Percentiles rank a stretch among this genome's conserved stretches.
These are phyloP conservation scores for Stephania yunnanensis DNA, from an alignment of 164 flowering plant genomes.

Conservation along the genomic window DNA sequence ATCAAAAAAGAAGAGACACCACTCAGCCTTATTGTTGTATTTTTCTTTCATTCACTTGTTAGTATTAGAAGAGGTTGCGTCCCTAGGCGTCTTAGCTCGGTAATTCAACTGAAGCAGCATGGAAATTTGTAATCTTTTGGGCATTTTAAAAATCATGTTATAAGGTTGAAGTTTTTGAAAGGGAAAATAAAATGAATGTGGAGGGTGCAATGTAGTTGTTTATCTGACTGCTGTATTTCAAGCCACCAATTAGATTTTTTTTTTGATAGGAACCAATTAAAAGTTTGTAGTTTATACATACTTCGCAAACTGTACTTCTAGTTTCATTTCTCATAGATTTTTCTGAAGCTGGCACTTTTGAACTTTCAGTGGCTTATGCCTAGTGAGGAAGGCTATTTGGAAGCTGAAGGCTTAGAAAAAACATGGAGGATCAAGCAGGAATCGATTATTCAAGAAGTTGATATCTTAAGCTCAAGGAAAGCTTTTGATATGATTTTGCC, in stretches of 20 bases:
- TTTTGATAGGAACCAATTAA: too few relatives aligned
- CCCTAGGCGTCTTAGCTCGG: too few relatives aligned
- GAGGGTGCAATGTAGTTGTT: not conserved
- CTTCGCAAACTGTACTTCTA: not conserved
- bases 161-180: too few relatives aligned
- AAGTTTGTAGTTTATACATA: not conserved
- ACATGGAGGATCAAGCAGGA: constrained; percentile 81
- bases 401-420: constrained; percentile 83
- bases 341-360: constrained; percentile 6
- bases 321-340: not conserved
- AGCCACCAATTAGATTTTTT: not conserved
- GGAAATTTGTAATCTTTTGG: not conserved
- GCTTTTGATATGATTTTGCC: constrained; percentile 83
- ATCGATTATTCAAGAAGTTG: constrained; percentile 65
- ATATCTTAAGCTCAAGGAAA: constrained; percentile 61
- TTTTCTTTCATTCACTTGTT: too few relatives aligned
- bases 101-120: too few relatives aligned
- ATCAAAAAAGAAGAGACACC: too few relatives aligned
- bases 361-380: constrained; percentile 90
- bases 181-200: not conserved
- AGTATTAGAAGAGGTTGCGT: too few relatives aligned
- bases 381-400: constrained; percentile 75
- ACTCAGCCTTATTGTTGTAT: too few relatives aligned
- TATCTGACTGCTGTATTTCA: not conserved
- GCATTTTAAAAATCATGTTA: not conserved